Conservation (phyloP, 495 filamentous ascomycete species). For the Penicillium simplicissimum region DNA sequence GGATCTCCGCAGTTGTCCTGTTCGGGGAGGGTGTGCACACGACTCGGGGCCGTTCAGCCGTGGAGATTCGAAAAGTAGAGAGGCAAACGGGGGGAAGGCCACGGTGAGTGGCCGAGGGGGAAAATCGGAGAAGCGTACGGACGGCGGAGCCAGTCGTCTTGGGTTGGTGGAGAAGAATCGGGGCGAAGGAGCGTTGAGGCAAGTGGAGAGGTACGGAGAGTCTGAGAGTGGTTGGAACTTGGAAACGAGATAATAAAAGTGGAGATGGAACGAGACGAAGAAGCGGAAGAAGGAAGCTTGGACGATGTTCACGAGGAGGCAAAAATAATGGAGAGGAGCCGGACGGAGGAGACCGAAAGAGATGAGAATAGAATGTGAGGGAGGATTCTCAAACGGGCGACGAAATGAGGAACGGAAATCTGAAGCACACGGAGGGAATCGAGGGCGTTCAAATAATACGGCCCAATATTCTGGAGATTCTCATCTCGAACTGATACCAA, state of each 20-base stretch:
- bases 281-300: background rate
- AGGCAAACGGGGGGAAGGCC: constrained; percentile 4
- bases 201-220: background rate
- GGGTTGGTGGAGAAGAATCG: background rate
- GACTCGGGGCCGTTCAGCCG: constrained; percentile 12
- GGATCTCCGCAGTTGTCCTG: background rate
- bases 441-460: background rate
- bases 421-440: background rate
- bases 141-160: no score
- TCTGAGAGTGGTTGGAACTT: background rate
- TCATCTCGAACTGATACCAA: background rate
- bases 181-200: constrained; percentile 20
- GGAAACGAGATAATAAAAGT: background rate
- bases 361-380: background rate
- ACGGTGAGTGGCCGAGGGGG: constrained; percentile 24
- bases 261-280: background rate
- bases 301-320: background rate
- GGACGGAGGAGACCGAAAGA: no score
- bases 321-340: background rate
- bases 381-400: background rate
- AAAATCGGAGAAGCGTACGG: constrained; percentile 14
- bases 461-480: background rate
- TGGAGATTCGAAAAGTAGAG: constrained; percentile 6
- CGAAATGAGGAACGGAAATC: background rate
- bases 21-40: constrained; percentile 10